Conservation (phyloP, 1,139 yeast species). For the Kodamaea ohmeri region DNA sequence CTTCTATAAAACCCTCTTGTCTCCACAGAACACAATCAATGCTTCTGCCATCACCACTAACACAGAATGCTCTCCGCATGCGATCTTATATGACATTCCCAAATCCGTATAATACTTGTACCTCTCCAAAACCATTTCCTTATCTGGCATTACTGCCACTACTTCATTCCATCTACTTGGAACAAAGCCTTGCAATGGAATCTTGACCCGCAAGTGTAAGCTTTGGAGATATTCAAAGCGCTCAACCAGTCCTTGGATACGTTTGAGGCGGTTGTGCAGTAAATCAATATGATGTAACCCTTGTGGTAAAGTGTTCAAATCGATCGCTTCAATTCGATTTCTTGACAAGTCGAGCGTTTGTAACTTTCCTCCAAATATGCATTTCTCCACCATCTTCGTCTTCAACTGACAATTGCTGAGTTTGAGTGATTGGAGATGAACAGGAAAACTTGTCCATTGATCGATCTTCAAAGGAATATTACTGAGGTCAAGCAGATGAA, state of each 20-base stretch:
- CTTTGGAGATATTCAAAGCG: slow-evolving; percentile 2
- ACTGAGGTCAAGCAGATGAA: slow-evolving; percentile 7
- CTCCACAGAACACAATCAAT: slow-evolving; percentile 6
- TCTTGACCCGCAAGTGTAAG: slow-evolving; percentile 5
- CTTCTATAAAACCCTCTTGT: slow-evolving; percentile 6
- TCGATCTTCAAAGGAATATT: slow-evolving; percentile 6
- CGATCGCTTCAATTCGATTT: slow-evolving; percentile 3
- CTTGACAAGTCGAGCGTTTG: slow-evolving; percentile 2
- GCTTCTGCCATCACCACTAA: slow-evolving; percentile 4
- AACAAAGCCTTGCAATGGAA: slow-evolving; percentile 5
- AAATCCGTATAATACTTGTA: slow-evolving; percentile 4
- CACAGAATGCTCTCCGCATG: slow-evolving; percentile 4
- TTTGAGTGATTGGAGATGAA: slow-evolving; percentile 2
- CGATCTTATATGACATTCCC: slow-evolving; percentile 7
- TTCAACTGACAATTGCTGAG: slow-evolving; percentile 7
- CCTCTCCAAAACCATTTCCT: slow-evolving; percentile 2
- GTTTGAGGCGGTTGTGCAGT: slow-evolving; percentile 4
- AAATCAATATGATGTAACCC: slow-evolving; percentile 3
- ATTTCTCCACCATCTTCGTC: slow-evolving; percentile 6
- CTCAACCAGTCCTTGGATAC: slow-evolving; percentile 3
- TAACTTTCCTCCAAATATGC: slow-evolving; percentile 6
- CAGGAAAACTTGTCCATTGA: slow-evolving; percentile 7
- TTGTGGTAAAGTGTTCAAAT: slow-evolving; percentile 4
- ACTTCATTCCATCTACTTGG: slow-evolving; percentile 3
- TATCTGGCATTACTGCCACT: slow-evolving; percentile 1